Percentiles rank a stretch among this genome's conserved stretches.
phyloP scores from a whole-genome alignment of 331 rosid species.

The Erythrophleum ivorense region DNA sequence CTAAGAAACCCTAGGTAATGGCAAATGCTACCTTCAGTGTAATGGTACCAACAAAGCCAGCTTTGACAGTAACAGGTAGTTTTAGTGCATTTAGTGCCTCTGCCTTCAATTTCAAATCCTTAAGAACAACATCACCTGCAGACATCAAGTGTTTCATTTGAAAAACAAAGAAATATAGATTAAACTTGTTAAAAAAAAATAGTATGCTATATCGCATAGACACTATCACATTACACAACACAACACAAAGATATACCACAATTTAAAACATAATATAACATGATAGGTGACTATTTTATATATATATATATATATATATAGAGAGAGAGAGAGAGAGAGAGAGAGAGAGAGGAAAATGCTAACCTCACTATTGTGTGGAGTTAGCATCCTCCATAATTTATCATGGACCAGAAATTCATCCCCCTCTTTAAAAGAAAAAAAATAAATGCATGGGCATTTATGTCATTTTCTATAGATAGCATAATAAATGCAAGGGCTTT shows the following conservation, averaged over 20 bases:
- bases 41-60: constrained; percentile 94
- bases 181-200: background rate
- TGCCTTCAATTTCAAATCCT: constrained; percentile 90
- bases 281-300: too few species aligned
- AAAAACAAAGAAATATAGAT: constrained; percentile 21
- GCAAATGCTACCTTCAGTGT: constrained; percentile 81
- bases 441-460: background rate
- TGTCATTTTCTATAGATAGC: background rate
- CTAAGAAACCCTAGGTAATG: constrained; percentile 29
- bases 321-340: too few species aligned
- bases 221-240: background rate
- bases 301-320: too few species aligned
- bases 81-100: constrained; percentile 95
- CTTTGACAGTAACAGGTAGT: constrained; percentile 93
- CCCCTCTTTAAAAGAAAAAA: background rate
- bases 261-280: background rate
- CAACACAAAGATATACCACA: background rate
- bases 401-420: background rate
- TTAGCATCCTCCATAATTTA: background rate
- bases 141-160: constrained; percentile 41
- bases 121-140: constrained; percentile 95
- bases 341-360: too few species aligned
- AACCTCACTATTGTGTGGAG: background rate
- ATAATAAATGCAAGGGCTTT: background rate
- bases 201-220: background rate